These are phyloP conservation scores for Xylariaceae sp. DNA, from an alignment of 2,329 filamentous ascomycete genomes.

Conservation along the genomic window DNA sequence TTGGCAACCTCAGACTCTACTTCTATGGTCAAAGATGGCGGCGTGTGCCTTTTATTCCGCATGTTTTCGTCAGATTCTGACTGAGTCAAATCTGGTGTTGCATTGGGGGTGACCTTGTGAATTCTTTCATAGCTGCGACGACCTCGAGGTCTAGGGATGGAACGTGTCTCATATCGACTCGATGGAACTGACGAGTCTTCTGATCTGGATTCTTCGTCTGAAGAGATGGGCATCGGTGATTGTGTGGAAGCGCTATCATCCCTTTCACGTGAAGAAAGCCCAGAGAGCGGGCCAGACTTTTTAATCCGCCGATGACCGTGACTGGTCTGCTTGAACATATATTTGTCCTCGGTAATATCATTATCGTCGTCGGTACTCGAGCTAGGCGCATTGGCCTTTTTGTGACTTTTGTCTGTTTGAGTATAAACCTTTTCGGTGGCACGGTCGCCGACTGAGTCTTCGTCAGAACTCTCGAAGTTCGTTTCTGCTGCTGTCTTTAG, in stretches of 20 bases:
- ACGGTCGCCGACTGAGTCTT: neutral
- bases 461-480: constrained; percentile 3
- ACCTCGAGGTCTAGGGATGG: neutral
- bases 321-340: constrained; percentile 9
- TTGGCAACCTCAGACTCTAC: neutral
- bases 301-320: constrained; percentile 6
- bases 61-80: neutral
- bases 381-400: neutral
- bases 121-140: neutral
- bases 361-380: constrained; percentile 12
- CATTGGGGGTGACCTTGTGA: neutral
- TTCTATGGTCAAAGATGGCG: neutral
- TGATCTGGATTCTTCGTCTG: constrained; percentile 19
- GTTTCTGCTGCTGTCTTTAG: constrained; percentile 16
- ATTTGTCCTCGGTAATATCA: neutral
- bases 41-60: neutral
- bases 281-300: constrained; percentile 15
- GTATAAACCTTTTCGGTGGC: constrained; percentile 4
- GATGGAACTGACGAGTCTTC: constrained; percentile 13
- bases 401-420: neutral
- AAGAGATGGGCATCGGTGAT: constrained; percentile 7
- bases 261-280: constrained; percentile 10
- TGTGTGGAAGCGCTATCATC: neutral
- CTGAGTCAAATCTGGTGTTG: neutral
- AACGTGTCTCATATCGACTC: neutral